A percentile compares a stretch with the other conserved stretches of the same genome.
Evolutionary conservation across 345 rosid species (phyloP).

Genomic region (Ricinus communis): DNA sequence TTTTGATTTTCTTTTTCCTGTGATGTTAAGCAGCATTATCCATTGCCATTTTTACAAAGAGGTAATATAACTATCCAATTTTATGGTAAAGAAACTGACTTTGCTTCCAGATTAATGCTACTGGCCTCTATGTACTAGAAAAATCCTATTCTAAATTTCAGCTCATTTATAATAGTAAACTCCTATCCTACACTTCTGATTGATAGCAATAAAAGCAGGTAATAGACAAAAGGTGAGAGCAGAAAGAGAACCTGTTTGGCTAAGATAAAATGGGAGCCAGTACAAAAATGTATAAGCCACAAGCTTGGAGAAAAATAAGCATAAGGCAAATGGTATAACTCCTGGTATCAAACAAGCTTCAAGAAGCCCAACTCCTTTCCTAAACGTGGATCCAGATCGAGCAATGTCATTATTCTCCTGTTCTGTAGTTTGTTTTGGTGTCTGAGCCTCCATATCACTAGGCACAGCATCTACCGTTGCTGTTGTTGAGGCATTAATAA

Average conservation of each 20-base stretch:
- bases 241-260: slow-evolving; percentile 63
- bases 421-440: slow-evolving; percentile 21
- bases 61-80: not conserved
- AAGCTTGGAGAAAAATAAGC: slow-evolving; percentile 88
- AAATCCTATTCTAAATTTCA: not conserved
- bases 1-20: too few species aligned
- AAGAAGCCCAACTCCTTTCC: slow-evolving; percentile 71
- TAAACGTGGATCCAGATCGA: slow-evolving; percentile 40
- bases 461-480: not conserved
- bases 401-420: slow-evolving; percentile 6
- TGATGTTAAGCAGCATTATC: not conserved
- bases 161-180: not conserved
- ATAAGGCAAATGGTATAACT: slow-evolving; percentile 82
- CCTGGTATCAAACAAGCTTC: slow-evolving; percentile 93
- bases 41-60: not conserved
- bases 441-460: slow-evolving; percentile 42
- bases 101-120: not conserved
- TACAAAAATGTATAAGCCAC: slow-evolving; percentile 91
- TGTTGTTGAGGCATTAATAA: slow-evolving; percentile 26
- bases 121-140: not conserved
- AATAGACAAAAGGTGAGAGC: not conserved
- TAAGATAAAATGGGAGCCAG: slow-evolving; percentile 90
- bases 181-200: not conserved
- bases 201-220: not conserved
- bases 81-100: not conserved